These are phyloP conservation scores for Picea abies DNA, from an alignment of 83 land plant genomes.

Conservation along the genomic window DNA sequence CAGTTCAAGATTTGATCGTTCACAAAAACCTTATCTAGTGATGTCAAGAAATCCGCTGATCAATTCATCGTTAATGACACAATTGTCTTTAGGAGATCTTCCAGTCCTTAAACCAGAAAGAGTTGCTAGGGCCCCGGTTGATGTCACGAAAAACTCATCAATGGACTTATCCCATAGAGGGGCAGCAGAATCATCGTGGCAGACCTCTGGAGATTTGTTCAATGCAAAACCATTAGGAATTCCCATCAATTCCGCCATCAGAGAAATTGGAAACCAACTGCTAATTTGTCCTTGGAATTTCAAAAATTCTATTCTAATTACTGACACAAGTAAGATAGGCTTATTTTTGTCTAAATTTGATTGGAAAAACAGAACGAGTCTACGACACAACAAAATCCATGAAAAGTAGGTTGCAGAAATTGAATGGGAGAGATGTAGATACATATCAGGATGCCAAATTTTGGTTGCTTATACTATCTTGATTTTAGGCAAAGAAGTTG, in stretches of 20 bases:
- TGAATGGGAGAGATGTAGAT: no score
- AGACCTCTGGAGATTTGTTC: constrained; percentile 28
- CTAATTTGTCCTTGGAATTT: no score
- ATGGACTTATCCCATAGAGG: constrained; percentile 66
- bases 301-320: neutral
- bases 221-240: neutral
- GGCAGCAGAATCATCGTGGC: constrained; percentile 65
- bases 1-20: constrained; percentile 31
- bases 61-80: constrained; percentile 18
- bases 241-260: neutral
- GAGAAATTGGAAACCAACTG: neutral
- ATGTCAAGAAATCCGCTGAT: constrained; percentile 20
- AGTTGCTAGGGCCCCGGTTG: constrained; percentile 28
- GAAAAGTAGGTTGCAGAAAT: no score
- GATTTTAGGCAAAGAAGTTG: no score
- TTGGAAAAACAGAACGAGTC: no score
- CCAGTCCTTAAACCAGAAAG: constrained; percentile 31
- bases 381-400: no score
- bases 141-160: constrained; percentile 52
- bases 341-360: no score
- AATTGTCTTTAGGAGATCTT: constrained; percentile 32
- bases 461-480: no score
- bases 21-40: constrained; percentile 32
- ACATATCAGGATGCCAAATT: no score
- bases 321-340: neutral